Base-by-base conservation (phyloP, 23 red algal genomes). In the Gracilaria caudata region DNA sequence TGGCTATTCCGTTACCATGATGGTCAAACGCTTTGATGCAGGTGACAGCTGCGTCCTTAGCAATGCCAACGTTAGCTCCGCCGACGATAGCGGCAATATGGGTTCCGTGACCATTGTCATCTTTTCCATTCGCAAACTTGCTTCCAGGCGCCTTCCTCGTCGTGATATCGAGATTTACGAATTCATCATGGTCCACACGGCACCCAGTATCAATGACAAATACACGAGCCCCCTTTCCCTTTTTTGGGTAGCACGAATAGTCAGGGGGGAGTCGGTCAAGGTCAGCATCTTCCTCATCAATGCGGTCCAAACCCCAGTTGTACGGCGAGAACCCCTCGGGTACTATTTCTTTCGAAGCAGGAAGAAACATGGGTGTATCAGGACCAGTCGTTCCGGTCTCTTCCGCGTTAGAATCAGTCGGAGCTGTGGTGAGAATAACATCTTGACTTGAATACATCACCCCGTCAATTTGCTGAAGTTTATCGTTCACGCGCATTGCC, bases 171-270 rank as follows among this genome's bases (percentile, higher is more conserved):
- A 51, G 30, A 41, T 68, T 71, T 10, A 40, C 38, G 64, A 90
- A 90, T 23, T 90, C 86, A 28, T 70, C 33, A 43, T 90, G 86
- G 58, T 90, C 74, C 10, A 29, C 35, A 7, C 64, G 64, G 34
- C 86, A 90, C 1, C 86, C 86, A 26, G 71, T 90, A 73, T 90
- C 86, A 80, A 90, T 73, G 17, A 90, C 73, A 34, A 90, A 90
- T 16, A 90, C 74, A 35, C 66, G 64, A 40, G 81, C 86, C 17
- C 86, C 86, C 38, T 73, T 41, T 30, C 86, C 86, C 54, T n/a
- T 49, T 29, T 57, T 79, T 43, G 86, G 86, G 74, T 90, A 90
- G 43, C 87, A 90, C 17, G 87, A 90, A 38, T 53, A 74, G 39
- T 80, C 78, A 1, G 64, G 40, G 32, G 63, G 44, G 21, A 72